phyloP scores from a whole-genome alignment of 306 rosid genomes.

The Cucurbita maxima region DNA sequence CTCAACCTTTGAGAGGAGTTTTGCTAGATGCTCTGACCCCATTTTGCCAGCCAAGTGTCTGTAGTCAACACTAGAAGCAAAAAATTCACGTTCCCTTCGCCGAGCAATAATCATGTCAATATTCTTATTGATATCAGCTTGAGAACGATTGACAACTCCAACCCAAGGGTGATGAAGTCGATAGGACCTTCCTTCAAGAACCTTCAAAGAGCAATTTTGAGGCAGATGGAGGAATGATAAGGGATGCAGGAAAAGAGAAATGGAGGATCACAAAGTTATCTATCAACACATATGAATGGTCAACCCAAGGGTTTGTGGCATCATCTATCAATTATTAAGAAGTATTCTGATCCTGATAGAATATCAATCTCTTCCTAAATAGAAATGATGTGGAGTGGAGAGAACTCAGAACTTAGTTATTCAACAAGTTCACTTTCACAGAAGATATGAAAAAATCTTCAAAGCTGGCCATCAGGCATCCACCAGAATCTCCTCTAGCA shows the following conservation, averaged over 20 bases:
- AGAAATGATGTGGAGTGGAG: background rate
- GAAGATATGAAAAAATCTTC: too few relatives aligned
- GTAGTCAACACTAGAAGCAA: constrained; percentile 25
- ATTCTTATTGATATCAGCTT: constrained; percentile 34
- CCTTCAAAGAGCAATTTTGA: constrained; percentile 13
- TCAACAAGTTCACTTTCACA: too few relatives aligned
- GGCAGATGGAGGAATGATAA: background rate
- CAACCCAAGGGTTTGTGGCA: background rate
- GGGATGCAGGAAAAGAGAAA: background rate
- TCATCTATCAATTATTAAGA: background rate
- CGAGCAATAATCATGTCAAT: constrained; percentile 34
- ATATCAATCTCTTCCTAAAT: background rate
- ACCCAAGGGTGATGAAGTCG: constrained; percentile 44
- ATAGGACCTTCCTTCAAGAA: constrained; percentile 39
- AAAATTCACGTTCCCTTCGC: constrained; percentile 28
- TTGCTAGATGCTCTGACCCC: constrained; percentile 47
- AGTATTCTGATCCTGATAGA: background rate
- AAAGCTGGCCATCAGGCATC: too few relatives aligned
- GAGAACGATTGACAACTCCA: constrained; percentile 43
- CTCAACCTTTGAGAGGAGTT: constrained; percentile 35
- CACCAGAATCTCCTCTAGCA: too few relatives aligned
- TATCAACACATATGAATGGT: background rate
- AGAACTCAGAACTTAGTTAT: too few relatives aligned
- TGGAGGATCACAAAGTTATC: background rate
- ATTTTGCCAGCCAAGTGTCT: constrained; percentile 26